These are phyloP conservation scores for Limonium bicolor DNA, from an alignment of 148 eudicot genomes.

Conservation along the genomic window DNA sequence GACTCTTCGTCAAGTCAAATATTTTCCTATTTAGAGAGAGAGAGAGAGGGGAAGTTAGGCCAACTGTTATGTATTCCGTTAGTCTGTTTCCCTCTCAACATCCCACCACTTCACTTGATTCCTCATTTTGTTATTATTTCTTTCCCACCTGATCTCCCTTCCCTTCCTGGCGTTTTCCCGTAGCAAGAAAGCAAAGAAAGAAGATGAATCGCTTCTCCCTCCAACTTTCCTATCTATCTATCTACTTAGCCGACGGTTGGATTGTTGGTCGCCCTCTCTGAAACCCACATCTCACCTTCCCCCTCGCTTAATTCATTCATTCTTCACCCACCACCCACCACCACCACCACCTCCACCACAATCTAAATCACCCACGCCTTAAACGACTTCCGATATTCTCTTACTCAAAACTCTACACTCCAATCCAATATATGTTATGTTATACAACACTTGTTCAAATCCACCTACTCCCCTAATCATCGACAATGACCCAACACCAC, in stretches of 20 bases:
- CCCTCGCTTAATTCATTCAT: conserved; percentile 14
- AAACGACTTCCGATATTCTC: no score
- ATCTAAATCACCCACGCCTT: background rate
- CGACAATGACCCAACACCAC: background rate
- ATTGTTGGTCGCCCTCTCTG: conserved; percentile 92
- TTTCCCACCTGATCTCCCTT: background rate
- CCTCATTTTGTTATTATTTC: background rate
- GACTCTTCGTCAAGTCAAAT: no score
- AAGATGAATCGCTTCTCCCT: background rate
- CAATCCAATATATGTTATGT: no score
- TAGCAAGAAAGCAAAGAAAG: conserved; percentile 66
- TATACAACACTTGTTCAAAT: background rate
- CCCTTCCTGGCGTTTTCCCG: conserved; percentile 18
- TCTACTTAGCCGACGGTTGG: conserved; percentile 25
- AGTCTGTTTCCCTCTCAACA: conserved; percentile 3
- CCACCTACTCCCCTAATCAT: background rate
- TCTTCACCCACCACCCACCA: background rate
- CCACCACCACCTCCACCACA: conserved; percentile 7
- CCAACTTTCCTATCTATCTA: no score
- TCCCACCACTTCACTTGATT: background rate
- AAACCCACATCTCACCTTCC: conserved; percentile 52
- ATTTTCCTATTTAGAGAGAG: no score
- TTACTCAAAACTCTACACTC: no score
- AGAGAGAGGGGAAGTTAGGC: conserved; percentile 5
- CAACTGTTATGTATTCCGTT: conserved; percentile 3